Base-by-base conservation (phyloP, 768 basidiomycete genomes). In the Coprinopsis marcescibilis region DNA sequence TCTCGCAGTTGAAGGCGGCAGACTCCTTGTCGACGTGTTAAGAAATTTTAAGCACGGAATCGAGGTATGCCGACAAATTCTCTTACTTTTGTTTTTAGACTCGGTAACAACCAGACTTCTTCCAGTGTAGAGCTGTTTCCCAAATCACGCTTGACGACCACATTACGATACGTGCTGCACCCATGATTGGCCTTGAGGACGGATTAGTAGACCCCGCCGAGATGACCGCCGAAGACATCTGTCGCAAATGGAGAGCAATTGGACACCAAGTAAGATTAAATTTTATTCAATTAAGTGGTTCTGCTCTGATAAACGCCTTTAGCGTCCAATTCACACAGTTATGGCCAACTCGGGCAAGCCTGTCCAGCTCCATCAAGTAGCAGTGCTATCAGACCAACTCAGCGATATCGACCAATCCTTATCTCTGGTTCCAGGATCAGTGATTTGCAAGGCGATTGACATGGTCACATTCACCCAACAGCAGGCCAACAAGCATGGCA, bases 21-120 rank as follows among this genome's bases (percentile, higher is more conserved):
- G 72, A 26, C 65, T 92, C 2, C 69, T 96, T 15, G 86, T 91
- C 2, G 67, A 78, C 2, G 77, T 85, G 13, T 63, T 95, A 11
- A 73, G 85, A 33, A 70, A 77, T 24, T 79, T 91, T 67, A 62
- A 78, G 15, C 55, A 59, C 1, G 82, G 78, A 39, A 77, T 41
- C 11, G 36, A 59, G 49, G 85, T 84, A 52, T 46, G 69, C 47
- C 25, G 48, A 24, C 34, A 19, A 30, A 38, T 7, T 45, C 45
- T 36, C 17, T 42, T 21, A n/a, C 17, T 26, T 3, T 7, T 36
- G 17, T 4, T 10, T 11, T 12, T 20, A 10, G 8, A 23, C 5
- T 23, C 15, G 29, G n/a, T n/a, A n/a, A 32, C 7, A 15, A 51
- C 35, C 11, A 25, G 4, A 13, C 32, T 21, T 12, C 38, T 17